A percentile compares a stretch with the other conserved stretches of the same genome.
phyloP scores from a whole-genome alignment of 1,139 yeast genomes.

The Wickerhamomyces sp. region DNA sequence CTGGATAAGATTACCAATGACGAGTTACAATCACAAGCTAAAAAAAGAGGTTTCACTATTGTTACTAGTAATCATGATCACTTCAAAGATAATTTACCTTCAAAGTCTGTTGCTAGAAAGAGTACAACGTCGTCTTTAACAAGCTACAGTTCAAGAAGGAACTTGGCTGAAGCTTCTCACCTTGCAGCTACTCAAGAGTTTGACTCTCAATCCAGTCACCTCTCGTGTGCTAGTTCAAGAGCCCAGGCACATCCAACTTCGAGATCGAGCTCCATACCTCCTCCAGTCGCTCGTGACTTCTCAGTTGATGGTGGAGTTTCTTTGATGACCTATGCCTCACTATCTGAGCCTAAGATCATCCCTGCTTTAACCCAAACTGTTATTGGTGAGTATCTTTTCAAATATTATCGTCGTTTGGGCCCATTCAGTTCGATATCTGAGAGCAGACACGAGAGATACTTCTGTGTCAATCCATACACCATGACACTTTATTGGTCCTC shows the following conservation, averaged over 20 bases:
- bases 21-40: conserved; percentile 39
- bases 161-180: conserved; percentile 25
- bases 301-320: conserved; percentile 37
- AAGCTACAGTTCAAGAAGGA: conserved; percentile 21
- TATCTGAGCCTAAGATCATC: conserved; percentile 70
- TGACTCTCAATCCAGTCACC: conserved; percentile 18
- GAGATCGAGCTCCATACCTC: conserved; percentile 11
- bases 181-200: conserved; percentile 24
- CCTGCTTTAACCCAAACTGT: conserved; percentile 90
- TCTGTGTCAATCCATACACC: conserved; percentile 96
- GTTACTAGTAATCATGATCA: conserved; percentile 5
- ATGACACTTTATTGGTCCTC: conserved; percentile 88
- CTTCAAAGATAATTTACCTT: conserved; percentile 4
- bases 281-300: conserved; percentile 14
- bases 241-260: conserved; percentile 17
- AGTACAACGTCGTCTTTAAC: conserved; percentile 19
- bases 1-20: conserved; percentile 45
- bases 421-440: conserved; percentile 73
- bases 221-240: conserved; percentile 17
- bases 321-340: conserved; percentile 65
- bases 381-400: conserved; percentile 86
- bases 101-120: conserved; percentile 16
- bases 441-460: conserved; percentile 82
- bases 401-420: conserved; percentile 77
- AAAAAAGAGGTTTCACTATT: conserved; percentile 42